phyloP scores from a whole-genome alignment of 768 basidiomycete species.

The Crepidotus variabilis region DNA sequence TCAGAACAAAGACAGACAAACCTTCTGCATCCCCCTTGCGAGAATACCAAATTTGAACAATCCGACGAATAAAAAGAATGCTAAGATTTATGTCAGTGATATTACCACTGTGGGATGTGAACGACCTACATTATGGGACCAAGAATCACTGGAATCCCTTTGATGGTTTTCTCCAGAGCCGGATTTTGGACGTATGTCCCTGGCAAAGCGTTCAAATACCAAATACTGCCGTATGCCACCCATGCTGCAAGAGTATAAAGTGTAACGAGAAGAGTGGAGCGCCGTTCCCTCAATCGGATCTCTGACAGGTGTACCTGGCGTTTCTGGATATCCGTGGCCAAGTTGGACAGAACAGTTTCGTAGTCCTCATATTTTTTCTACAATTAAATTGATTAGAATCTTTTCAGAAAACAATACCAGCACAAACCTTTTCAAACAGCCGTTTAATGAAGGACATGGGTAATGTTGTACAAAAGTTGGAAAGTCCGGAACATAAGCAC shows the following conservation, averaged over 20 bases:
- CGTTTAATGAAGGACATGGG: slow-evolving; percentile 1
- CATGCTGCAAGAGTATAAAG: slow-evolving; percentile 74
- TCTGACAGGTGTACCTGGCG: slow-evolving; percentile 74
- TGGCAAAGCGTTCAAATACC: slow-evolving; percentile 65
- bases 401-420: background rate
- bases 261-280: slow-evolving; percentile 73
- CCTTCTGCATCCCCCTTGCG: slow-evolving; percentile 80
- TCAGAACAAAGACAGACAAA: slow-evolving; percentile 26
- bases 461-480: background rate
- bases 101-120: background rate
- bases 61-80: slow-evolving; percentile 75
- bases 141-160: slow-evolving; percentile 56
- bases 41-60: slow-evolving; percentile 82
- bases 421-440: slow-evolving; percentile 3
- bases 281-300: slow-evolving; percentile 80
- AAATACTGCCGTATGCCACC: slow-evolving; percentile 67
- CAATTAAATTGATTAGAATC: background rate
- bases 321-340: slow-evolving; percentile 68
- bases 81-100: slow-evolving; percentile 6
- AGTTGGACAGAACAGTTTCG: slow-evolving; percentile 63
- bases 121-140: slow-evolving; percentile 76
- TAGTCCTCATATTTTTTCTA: slow-evolving; percentile 69
- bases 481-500: background rate
- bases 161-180: slow-evolving; percentile 38
- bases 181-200: slow-evolving; percentile 21